These are phyloP conservation scores for Cladophialophora bantiana DNA, from an alignment of 2,329 filamentous ascomycete genomes.

Conservation along the genomic window DNA sequence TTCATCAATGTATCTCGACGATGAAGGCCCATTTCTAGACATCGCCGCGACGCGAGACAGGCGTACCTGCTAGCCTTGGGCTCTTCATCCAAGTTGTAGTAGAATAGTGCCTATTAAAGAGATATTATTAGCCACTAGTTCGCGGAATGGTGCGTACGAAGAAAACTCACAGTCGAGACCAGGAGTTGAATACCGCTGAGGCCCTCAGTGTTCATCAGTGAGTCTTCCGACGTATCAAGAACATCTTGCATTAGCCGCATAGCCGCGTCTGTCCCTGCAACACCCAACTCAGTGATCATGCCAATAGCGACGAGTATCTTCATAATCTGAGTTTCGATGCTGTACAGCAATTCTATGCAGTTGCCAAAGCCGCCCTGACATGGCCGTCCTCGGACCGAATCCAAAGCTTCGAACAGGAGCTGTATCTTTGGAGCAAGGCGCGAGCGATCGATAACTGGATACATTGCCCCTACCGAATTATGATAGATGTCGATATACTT, in stretches of 20 bases:
- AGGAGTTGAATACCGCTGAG: constrained; percentile 19
- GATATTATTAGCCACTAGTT: too few species aligned
- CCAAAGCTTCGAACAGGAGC: constrained; percentile 9
- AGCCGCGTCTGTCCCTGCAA: constrained; percentile 9
- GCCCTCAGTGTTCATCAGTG: constrained; percentile 15
- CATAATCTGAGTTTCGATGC: constrained; percentile 16
- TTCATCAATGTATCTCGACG: constrained; percentile 17
- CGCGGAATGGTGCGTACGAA: background rate
- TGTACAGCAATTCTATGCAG: constrained; percentile 13
- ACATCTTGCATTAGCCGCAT: constrained; percentile 14
- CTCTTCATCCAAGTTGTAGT: constrained; percentile 16
- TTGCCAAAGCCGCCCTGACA: constrained; percentile 8
- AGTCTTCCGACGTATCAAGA: constrained; percentile 15
- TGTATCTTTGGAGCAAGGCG: constrained; percentile 13
- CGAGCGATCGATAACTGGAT: constrained; percentile 10
- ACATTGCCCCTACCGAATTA: constrained; percentile 22
- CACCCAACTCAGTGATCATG: constrained; percentile 5
- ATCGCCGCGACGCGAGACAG: constrained; percentile 20
- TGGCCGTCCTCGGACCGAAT: background rate
- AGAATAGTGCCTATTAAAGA: constrained; percentile 18
- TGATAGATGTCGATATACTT: constrained; percentile 16
- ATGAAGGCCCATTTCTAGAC: constrained; percentile 25
- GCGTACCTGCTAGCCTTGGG: constrained; percentile 17
- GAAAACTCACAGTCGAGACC: constrained; percentile 15
- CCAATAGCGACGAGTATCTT: constrained; percentile 22